Conservation (phyloP, 2,329 filamentous ascomycete genomes). For the Ascosphaera acerosa region DNA sequence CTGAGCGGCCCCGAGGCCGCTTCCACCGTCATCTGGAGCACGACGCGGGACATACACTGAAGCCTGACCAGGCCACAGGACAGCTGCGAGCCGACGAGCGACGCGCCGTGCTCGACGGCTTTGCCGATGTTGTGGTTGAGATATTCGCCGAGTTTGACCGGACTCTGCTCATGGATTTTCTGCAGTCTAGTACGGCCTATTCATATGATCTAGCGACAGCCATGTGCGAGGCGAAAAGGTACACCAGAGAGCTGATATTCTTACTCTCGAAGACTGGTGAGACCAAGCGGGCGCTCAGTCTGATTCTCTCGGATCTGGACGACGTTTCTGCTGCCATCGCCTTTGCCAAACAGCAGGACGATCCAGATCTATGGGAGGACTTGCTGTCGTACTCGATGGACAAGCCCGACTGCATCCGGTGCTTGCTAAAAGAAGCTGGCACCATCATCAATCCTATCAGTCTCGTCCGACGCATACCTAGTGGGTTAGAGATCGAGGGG, state of each 20-base stretch:
- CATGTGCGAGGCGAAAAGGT: constrained; percentile 58
- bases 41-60: constrained; percentile 6
- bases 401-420: constrained; percentile 82
- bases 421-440: constrained; percentile 75
- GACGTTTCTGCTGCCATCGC: constrained; percentile 82
- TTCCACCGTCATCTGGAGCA: constrained; percentile 14
- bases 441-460: constrained; percentile 83
- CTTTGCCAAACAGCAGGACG: constrained; percentile 82
- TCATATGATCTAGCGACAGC: constrained; percentile 46
- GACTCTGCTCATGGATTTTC: constrained; percentile 57
- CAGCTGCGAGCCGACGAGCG: constrained; percentile 30
- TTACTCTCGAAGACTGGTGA: constrained; percentile 87
- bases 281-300: constrained; percentile 67
- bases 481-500: constrained; percentile 78
- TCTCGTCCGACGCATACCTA: constrained; percentile 70
- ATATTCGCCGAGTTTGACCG: constrained; percentile 72
- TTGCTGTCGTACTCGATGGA: constrained; percentile 92
- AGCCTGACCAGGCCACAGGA: constrained; percentile 11
- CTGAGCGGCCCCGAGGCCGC: constrained; percentile 12
- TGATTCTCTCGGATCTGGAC: constrained; percentile 81
- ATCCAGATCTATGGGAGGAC: constrained; percentile 84
- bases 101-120: constrained; percentile 51
- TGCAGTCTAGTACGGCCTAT: constrained; percentile 66
- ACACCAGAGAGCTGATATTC: constrained; percentile 82
- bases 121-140: constrained; percentile 64